phyloP scores from a whole-genome alignment of 2,329 filamentous ascomycete species.

The Ophiostoma himal-ulmi region DNA sequence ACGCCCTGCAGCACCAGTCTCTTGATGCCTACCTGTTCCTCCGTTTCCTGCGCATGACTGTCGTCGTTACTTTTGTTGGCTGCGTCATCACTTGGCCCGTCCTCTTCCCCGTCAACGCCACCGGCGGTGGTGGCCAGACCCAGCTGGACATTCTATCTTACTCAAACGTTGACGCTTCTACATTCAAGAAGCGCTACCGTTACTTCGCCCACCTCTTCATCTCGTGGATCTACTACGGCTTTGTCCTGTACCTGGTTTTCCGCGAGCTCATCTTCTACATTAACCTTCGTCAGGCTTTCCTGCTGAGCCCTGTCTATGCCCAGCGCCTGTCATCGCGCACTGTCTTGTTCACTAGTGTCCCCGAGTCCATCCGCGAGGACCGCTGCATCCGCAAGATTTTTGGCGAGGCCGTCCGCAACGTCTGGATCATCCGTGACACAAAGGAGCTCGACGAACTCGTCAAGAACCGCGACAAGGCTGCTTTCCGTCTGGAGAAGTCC shows the following conservation, averaged over 20 bases:
- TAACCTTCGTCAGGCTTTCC: conserved; percentile 88
- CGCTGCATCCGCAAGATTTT: conserved; percentile 74
- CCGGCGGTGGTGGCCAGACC: conserved; percentile 58
- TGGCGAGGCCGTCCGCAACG: conserved; percentile 69
- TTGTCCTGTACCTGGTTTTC: conserved; percentile 83
- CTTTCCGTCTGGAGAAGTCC: conserved; percentile 76
- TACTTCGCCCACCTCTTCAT: conserved; percentile 79
- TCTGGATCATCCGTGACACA: conserved; percentile 78
- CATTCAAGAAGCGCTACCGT: conserved; percentile 50
- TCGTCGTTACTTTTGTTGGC: conserved; percentile 75
- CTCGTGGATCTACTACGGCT: conserved; percentile 77
- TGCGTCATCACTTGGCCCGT: conserved; percentile 81
- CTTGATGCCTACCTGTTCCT: conserved; percentile 89
- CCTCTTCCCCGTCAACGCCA: conserved; percentile 78
- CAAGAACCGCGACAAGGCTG: conserved; percentile 71
- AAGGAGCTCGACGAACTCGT: conserved; percentile 75
- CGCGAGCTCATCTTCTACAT: conserved; percentile 91
- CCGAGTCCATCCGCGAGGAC: conserved; percentile 69
- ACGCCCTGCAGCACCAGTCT: conserved; percentile 82
- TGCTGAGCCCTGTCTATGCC: conserved; percentile 75
- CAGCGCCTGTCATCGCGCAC: conserved; percentile 85
- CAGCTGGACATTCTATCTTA: conserved; percentile 77
- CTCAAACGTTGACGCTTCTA: conserved; percentile 59
- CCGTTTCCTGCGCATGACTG: conserved; percentile 73
- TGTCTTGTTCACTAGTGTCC: conserved; percentile 83